Evolutionary conservation across 169 alveolate genomes (phyloP).

Genomic region (Plasmodium reichenowi): DNA sequence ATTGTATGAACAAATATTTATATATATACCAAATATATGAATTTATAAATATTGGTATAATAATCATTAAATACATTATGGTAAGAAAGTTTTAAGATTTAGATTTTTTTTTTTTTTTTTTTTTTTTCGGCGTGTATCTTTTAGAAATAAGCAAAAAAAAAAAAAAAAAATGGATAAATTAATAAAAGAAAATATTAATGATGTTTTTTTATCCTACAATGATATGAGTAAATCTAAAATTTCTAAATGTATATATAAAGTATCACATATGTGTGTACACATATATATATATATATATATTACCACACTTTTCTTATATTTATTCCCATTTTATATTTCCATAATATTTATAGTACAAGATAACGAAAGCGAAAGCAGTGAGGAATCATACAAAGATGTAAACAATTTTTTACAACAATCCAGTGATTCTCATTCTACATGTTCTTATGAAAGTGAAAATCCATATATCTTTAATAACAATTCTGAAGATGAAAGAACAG

Average conservation of each 20-base stretch:
- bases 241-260: not conserved
- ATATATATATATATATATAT: not conserved
- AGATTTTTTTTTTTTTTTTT: constrained; percentile 7
- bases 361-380: constrained; percentile 41
- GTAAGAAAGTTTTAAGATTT: not conserved
- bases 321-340: constrained; percentile 1
- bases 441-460: constrained; percentile 61
- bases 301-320: constrained; percentile 2
- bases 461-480: constrained; percentile 10
- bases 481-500: constrained; percentile 40
- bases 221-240: constrained; percentile 34
- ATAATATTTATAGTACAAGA: constrained; percentile 59
- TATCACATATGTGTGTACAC: no score
- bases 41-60: no score
- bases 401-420: constrained; percentile 54
- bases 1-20: no score
- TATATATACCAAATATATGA: no score
- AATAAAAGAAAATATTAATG: constrained; percentile 35
- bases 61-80: no score
- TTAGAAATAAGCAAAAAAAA: not conserved
- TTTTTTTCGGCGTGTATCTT: not conserved
- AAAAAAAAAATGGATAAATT: constrained; percentile 18
- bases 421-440: constrained; percentile 28
- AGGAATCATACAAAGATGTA: constrained; percentile 63
- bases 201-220: constrained; percentile 69